Evolutionary conservation across 1,139 yeast genomes (phyloP).

Genomic region (Saccharomycopsis phalli): DNA sequence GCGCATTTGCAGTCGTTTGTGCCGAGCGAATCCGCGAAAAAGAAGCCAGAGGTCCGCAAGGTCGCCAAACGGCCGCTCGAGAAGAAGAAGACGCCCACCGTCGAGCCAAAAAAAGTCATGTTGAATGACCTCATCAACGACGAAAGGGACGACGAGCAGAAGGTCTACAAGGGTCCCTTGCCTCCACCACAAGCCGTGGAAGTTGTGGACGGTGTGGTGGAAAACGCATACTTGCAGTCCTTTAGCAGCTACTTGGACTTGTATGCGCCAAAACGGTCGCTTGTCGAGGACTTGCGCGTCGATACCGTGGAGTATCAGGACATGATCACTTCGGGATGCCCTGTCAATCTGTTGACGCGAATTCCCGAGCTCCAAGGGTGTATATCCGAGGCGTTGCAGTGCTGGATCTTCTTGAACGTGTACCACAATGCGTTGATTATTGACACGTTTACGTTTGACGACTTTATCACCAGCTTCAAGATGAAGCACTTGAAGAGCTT

Average conservation of each 20-base stretch:
- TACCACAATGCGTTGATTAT: constrained; percentile 55
- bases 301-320: constrained; percentile 21
- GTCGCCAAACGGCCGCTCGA: not conserved
- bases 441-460: constrained; percentile 75
- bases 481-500: constrained; percentile 37
- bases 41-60: constrained; percentile 5
- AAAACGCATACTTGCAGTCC: constrained; percentile 14
- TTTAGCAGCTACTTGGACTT: constrained; percentile 7
- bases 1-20: constrained; percentile 37
- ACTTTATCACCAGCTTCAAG: constrained; percentile 55
- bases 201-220: constrained; percentile 7
- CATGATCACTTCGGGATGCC: constrained; percentile 22
- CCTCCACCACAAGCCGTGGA: constrained; percentile 14
- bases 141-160: not conserved
- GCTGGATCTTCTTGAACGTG: constrained; percentile 69
- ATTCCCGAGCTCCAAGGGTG: constrained; percentile 20
- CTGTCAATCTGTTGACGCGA: not conserved
- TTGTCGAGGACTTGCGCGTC: constrained; percentile 30
- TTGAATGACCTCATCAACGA: not conserved
- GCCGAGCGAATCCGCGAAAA: constrained; percentile 2
- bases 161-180: constrained; percentile 15
- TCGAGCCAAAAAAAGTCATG: not conserved
- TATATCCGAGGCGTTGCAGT: constrained; percentile 45
- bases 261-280: constrained; percentile 18
- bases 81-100: constrained; percentile 1